phyloP scores from a whole-genome alignment of 1,284 basidiomycete species.

The Singerocomus rubriflavus region DNA sequence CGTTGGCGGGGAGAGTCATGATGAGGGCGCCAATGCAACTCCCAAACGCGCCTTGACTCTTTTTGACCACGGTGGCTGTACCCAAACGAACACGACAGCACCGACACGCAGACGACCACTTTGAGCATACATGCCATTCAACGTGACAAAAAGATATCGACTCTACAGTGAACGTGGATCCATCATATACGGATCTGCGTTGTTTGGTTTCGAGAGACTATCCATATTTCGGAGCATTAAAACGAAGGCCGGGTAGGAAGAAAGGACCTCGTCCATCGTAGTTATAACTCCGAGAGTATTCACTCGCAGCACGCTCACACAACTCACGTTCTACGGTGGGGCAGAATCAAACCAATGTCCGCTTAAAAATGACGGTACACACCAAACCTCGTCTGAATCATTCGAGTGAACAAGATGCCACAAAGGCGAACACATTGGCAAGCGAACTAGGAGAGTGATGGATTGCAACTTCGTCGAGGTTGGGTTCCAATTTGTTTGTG shows the following conservation, averaged over 20 bases:
- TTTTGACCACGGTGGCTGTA: conserved; percentile 15
- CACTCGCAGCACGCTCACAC: background rate
- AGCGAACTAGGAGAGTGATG: no score
- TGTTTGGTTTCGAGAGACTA: conserved; percentile 34
- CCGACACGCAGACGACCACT: no score
- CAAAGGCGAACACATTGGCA: no score
- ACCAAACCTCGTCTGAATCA: background rate
- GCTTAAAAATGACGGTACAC: background rate
- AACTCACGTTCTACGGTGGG: background rate
- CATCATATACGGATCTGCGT: conserved; percentile 19
- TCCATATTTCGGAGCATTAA: conserved; percentile 41
- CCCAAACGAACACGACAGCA: background rate
- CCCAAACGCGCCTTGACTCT: background rate
- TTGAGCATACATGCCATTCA: no score
- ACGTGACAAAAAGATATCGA: conserved; percentile 20
- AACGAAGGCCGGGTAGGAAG: conserved; percentile 35
- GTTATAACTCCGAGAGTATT: conserved; percentile 40
- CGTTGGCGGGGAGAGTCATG: conserved; percentile 50
- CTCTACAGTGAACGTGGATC: conserved; percentile 35
- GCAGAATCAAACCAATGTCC: background rate
- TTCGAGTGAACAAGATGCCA: background rate
- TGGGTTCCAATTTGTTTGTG: no score
- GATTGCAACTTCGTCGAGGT: no score
- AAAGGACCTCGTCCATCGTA: conserved; percentile 37
- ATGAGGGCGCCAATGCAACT: background rate